A percentile compares a stretch with the other conserved stretches of the same genome.
phyloP scores from a whole-genome alignment of 306 rosid genomes.

The Vigna radiata region DNA sequence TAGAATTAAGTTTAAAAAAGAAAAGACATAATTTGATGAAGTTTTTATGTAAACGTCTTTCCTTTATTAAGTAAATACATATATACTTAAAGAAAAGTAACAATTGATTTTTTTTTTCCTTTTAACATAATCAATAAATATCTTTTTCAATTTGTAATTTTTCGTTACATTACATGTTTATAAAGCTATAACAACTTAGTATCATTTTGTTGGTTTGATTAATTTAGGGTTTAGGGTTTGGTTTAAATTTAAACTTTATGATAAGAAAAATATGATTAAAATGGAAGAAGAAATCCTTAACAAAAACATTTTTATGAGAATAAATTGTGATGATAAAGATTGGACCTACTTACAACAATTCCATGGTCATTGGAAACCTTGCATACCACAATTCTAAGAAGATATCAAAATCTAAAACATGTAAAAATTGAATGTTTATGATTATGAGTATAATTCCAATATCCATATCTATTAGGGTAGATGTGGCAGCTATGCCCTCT shows the following conservation, averaged over 20 bases:
- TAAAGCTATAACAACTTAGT: too few species aligned
- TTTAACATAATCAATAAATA: not conserved
- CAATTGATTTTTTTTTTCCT: not conserved
- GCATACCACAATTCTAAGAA: not conserved
- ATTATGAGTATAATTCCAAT: constrained; percentile 21
- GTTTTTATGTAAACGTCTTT: not conserved
- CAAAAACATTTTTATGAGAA: not conserved
- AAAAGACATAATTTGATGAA: too few species aligned
- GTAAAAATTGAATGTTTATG: not conserved
- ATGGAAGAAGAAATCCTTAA: not conserved
- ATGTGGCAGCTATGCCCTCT: constrained; percentile 12
- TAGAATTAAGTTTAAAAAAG: too few species aligned
- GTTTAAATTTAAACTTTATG: too few species aligned
- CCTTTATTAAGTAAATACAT: not conserved
- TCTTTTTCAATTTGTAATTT: not conserved
- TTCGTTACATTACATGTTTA: not conserved
- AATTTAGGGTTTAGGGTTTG: too few species aligned
- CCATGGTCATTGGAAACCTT: constrained; percentile 30
- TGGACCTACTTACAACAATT: not conserved
- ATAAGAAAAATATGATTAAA: too few species aligned
- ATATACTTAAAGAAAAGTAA: not conserved
- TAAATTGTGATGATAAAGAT: constrained; percentile 8
- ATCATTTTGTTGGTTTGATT: too few species aligned
- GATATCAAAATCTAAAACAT: not conserved
- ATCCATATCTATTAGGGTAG: constrained; percentile 17